Percentiles rank a stretch among this genome's conserved stretches.
Conservation (phyloP, 78 protist species). For the slime mould (Dictyostelium discoideum) region DNA sequence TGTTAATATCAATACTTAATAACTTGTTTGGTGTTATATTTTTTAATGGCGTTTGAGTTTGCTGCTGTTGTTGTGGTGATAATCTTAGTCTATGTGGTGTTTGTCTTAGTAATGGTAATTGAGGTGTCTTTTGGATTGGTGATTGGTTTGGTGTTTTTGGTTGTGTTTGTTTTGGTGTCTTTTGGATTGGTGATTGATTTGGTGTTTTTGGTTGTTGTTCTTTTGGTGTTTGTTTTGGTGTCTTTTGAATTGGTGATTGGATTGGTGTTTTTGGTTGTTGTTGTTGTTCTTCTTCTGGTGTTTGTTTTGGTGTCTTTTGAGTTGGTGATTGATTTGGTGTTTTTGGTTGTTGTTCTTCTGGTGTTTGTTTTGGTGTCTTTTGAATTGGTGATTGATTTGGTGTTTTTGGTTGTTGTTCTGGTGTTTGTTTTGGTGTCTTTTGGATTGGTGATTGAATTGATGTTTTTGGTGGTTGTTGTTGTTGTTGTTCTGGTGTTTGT, state of each 20-base stretch:
- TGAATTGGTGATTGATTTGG: background rate
- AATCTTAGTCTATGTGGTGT: background rate
- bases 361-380: background rate
- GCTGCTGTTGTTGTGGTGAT: background rate
- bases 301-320: background rate
- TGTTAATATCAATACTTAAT: background rate
- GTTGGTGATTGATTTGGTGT: background rate
- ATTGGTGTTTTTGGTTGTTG: background rate
- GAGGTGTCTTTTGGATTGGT: background rate
- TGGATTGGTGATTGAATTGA: background rate
- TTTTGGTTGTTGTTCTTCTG: background rate
- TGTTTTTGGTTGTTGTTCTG: background rate
- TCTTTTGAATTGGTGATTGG: background rate
- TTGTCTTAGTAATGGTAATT: background rate
- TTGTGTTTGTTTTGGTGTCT: background rate
- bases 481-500: background rate
- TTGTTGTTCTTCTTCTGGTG: background rate
- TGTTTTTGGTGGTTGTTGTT: background rate
- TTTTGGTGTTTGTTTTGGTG: background rate
- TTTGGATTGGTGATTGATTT: too few species aligned
- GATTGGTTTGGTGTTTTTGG: too few species aligned
- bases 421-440: background rate
- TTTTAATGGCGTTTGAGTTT: background rate
- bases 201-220: too few species aligned
- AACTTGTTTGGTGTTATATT: background rate